phyloP scores from a whole-genome alignment of 805 yeast genomes.

The Metschnikowia peoriensis region DNA sequence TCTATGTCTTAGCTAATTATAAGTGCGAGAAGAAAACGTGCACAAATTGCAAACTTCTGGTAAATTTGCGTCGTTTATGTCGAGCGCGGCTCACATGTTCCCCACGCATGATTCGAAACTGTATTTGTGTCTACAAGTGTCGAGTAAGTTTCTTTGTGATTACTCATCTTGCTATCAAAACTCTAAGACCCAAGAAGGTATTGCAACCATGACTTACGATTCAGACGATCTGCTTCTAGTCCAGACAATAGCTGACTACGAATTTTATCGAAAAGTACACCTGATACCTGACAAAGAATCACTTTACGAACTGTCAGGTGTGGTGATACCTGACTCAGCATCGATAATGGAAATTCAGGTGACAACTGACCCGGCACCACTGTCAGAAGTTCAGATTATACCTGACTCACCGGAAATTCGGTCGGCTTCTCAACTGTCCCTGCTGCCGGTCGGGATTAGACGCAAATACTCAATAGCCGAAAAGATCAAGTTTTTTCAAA shows the following conservation, averaged over 20 bases:
- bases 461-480: not conserved
- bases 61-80: not conserved
- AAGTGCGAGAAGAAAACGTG: not conserved
- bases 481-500: not conserved
- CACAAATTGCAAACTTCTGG: not conserved
- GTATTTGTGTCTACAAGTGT: not conserved
- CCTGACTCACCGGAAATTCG: not conserved
- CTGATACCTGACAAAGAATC: not conserved
- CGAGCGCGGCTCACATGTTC: not conserved
- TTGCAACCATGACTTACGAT: not conserved
- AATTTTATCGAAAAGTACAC: not conserved
- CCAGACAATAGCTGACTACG: not conserved
- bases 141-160: not conserved
- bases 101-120: not conserved
- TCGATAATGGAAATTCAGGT: not conserved
- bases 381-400: not conserved
- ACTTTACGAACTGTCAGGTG: not conserved
- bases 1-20: not conserved
- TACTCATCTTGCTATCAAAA: not conserved
- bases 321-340: not conserved
- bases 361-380: not conserved
- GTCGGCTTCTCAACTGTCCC: not conserved
- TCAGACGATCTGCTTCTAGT: not conserved
- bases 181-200: not conserved
- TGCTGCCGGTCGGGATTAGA: not conserved